A percentile compares a stretch with the other conserved stretches of the same genome.
Conservation (phyloP, 2,329 filamentous ascomycete genomes). For the Decorospora gaudefroyi region DNA sequence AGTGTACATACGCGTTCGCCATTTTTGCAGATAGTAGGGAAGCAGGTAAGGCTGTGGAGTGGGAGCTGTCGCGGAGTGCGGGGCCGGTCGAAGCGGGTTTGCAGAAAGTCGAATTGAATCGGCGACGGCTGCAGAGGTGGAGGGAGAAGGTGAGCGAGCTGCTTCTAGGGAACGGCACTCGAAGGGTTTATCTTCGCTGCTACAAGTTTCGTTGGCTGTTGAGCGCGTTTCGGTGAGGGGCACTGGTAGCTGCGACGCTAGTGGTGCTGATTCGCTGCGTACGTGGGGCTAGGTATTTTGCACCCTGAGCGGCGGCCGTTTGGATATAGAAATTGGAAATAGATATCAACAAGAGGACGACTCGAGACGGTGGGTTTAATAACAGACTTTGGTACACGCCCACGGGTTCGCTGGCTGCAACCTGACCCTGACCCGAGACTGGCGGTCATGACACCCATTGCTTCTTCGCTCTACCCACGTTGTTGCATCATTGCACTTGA, state of each 20-base stretch:
- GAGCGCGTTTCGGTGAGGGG: conserved; percentile 32
- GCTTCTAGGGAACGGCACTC: conserved; percentile 22
- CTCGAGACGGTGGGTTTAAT: conserved; percentile 11
- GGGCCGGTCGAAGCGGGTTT: conserved; percentile 22
- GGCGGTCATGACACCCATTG: conserved; percentile 21
- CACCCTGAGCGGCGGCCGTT: conserved; percentile 24
- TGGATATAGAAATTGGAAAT: conserved; percentile 23
- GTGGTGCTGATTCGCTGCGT: conserved; percentile 19
- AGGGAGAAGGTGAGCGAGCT: conserved; percentile 5
- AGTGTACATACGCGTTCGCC: conserved; percentile 66
- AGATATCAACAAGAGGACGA: conserved; percentile 13
- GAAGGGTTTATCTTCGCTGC: conserved; percentile 28
- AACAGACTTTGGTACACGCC: conserved; percentile 9
- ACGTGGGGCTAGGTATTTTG: conserved; percentile 31
- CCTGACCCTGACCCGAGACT: conserved; percentile 8
- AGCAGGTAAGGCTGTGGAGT: conserved; percentile 15
- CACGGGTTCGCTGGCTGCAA: conserved; percentile 19
- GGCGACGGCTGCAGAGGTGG: conserved; percentile 5
- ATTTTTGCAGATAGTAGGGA: conserved; percentile 49
- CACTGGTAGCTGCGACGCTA: conserved; percentile 27
- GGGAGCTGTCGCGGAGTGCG: conserved; percentile 20
- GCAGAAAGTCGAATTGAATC: conserved; percentile 18
- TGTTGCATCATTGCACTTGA: conserved; percentile 25
- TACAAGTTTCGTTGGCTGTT: conserved; percentile 32
- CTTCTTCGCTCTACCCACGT: conserved; percentile 35